A percentile compares a stretch with the other conserved stretches of the same genome.
Evolutionary conservation across 164 flowering plant species (phyloP).

Genomic region (Liquidambar formosana): DNA sequence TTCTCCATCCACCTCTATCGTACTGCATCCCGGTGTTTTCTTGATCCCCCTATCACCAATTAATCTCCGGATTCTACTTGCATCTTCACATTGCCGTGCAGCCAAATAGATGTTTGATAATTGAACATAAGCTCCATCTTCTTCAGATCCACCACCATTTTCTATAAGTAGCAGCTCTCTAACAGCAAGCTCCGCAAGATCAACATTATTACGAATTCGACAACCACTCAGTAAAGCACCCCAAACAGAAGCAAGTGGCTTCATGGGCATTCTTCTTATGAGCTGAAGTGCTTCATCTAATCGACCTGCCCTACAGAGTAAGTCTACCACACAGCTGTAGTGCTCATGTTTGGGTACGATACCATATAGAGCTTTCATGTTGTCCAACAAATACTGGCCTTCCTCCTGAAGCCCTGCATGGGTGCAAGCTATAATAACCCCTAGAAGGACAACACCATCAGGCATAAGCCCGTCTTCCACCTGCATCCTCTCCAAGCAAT

Average conservation of each 20-base stretch:
- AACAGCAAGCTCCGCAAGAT: constrained; percentile 46
- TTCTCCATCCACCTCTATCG: constrained; percentile 48
- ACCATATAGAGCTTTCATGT: constrained; percentile 37
- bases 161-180: constrained; percentile 32
- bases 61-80: constrained; percentile 37
- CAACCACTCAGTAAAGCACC: constrained; percentile 49
- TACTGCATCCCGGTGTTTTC: constrained; percentile 52
- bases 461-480: constrained; percentile 37
- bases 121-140: constrained; percentile 51
- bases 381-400: constrained; percentile 30
- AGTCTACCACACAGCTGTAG: constrained; percentile 50
- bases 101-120: constrained; percentile 43
- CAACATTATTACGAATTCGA: constrained; percentile 31
- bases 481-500: constrained; percentile 33
- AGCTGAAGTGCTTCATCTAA: constrained; percentile 37
- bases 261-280: constrained; percentile 49
- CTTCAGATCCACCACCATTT: constrained; percentile 22
- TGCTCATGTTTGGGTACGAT: constrained; percentile 45
- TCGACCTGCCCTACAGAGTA: constrained; percentile 48
- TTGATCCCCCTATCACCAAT: constrained; percentile 42
- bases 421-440: constrained; percentile 40
- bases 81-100: constrained; percentile 38
- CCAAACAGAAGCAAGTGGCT: constrained; percentile 55
- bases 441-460: constrained; percentile 45
- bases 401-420: constrained; percentile 44